These are phyloP conservation scores for Aspergillus campestris DNA, from an alignment of 495 filamentous ascomycete species.

Conservation along the genomic window DNA sequence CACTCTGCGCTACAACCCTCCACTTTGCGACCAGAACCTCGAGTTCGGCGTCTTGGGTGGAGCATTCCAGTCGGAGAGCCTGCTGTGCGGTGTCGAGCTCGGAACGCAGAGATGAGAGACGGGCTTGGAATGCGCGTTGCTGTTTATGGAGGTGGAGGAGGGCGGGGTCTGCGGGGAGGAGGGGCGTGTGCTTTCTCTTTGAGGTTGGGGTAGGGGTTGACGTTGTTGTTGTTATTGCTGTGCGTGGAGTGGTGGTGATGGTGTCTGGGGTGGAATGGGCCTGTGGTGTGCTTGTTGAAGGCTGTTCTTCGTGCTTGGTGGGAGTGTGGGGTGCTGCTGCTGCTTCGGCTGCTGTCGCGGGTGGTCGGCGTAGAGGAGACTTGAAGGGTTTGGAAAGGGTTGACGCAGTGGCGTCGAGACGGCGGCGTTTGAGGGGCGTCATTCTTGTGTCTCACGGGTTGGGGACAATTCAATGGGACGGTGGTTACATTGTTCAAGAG, in stretches of 20 bases:
- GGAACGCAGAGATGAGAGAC: slow-evolving; percentile 21
- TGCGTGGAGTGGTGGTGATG: not conserved
- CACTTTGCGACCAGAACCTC: slow-evolving; percentile 40
- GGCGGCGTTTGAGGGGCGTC: slow-evolving; percentile 41
- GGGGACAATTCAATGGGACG: not conserved
- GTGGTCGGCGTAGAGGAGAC: slow-evolving; percentile 47
- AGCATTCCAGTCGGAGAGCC: slow-evolving; percentile 41
- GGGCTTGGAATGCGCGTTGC: slow-evolving; percentile 24
- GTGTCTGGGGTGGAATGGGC: not conserved
- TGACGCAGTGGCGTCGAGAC: slow-evolving; percentile 39
- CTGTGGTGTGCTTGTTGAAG: not conserved
- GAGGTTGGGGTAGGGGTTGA: not conserved
- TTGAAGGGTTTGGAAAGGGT: slow-evolving; percentile 60
- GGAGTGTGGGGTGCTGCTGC: slow-evolving; percentile 3
- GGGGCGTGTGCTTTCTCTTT: not conserved
- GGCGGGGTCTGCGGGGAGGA: slow-evolving; percentile 1
- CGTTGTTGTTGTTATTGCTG: not conserved
- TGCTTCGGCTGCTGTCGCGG: slow-evolving; percentile 3
- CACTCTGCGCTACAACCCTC: slow-evolving; percentile 36
- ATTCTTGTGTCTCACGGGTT: slow-evolving; percentile 6
- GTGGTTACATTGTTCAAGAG: too few relatives aligned
- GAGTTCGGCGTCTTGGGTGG: slow-evolving; percentile 39
- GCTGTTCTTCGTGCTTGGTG: not conserved
- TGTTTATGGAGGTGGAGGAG: slow-evolving; percentile 24
- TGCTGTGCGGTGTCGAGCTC: slow-evolving; percentile 43